phyloP scores from a whole-genome alignment of 2,329 filamentous ascomycete species.

The Cercospora sp. region DNA sequence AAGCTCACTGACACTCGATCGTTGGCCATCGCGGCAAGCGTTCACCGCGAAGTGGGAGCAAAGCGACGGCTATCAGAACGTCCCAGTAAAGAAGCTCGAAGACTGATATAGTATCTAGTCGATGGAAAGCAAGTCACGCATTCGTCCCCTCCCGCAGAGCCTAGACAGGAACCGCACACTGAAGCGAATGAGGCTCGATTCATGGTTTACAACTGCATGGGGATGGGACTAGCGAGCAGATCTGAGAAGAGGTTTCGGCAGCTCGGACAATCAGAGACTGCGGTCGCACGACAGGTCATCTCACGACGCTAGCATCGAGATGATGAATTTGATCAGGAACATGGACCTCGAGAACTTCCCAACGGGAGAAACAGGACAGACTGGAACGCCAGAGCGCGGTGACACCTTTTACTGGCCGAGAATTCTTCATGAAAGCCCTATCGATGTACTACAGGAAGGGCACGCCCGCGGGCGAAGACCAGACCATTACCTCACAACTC shows the following conservation, averaged over 20 bases:
- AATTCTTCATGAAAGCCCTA: neutral
- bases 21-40: neutral
- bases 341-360: neutral
- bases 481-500: conserved; percentile 21
- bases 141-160: neutral
- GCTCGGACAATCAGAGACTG: neutral
- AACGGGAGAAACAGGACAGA: neutral
- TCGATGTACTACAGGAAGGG: neutral
- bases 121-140: neutral
- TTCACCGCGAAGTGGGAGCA: neutral
- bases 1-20: neutral
- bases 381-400: too few relatives aligned
- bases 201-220: neutral
- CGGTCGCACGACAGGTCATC: neutral
- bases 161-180: neutral
- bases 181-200: neutral
- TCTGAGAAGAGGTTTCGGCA: neutral
- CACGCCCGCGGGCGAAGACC: neutral
- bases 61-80: neutral
- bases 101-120: neutral
- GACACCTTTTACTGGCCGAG: neutral
- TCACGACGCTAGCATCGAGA: too few relatives aligned
- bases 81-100: neutral
- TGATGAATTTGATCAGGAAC: too few relatives aligned
- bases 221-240: neutral